Evolutionary conservation across 129 eudicot genomes (phyloP).

Genomic region (Tanacetum coccineum): DNA sequence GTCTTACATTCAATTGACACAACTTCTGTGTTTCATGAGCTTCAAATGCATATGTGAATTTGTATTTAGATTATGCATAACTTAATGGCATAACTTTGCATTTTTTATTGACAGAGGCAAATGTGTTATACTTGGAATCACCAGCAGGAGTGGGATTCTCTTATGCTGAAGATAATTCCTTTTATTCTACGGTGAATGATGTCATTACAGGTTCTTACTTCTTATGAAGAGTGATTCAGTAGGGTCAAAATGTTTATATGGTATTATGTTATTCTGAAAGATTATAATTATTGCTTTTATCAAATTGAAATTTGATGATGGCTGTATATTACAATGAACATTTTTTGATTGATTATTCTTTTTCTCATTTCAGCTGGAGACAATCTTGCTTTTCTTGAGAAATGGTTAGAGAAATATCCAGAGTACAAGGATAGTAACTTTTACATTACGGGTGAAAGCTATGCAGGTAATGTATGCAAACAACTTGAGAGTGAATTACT

Average conservation of each 20-base stretch:
- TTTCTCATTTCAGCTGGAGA: constrained; percentile 48
- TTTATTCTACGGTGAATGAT: constrained; percentile 47
- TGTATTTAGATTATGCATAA: too few species aligned
- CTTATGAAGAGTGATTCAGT: not conserved
- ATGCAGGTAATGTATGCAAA: constrained; percentile 50
- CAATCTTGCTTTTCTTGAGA: constrained; percentile 60
- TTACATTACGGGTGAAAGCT: constrained; percentile 76
- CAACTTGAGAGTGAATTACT: not conserved
- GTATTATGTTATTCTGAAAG: constrained; percentile 7
- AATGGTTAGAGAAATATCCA: constrained; percentile 64
- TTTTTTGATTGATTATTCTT: constrained; percentile 5
- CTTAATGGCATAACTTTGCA: constrained; percentile 8
- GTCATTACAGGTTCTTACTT: constrained; percentile 54
- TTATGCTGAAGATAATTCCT: constrained; percentile 49
- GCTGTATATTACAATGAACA: constrained; percentile 2
- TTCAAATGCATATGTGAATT: not conserved
- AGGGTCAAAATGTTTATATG: not conserved
- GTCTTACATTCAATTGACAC: not conserved
- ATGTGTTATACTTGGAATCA: constrained; percentile 83
- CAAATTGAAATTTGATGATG: not conserved
- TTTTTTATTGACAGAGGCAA: constrained; percentile 58
- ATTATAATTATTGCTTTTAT: constrained; percentile 7
- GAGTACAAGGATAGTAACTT: constrained; percentile 58
- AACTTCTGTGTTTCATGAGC: not conserved
- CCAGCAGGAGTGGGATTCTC: constrained; percentile 98